phyloP scores from a whole-genome alignment of 1,139 yeast species.

The Debaryomycetaceae sp. region DNA sequence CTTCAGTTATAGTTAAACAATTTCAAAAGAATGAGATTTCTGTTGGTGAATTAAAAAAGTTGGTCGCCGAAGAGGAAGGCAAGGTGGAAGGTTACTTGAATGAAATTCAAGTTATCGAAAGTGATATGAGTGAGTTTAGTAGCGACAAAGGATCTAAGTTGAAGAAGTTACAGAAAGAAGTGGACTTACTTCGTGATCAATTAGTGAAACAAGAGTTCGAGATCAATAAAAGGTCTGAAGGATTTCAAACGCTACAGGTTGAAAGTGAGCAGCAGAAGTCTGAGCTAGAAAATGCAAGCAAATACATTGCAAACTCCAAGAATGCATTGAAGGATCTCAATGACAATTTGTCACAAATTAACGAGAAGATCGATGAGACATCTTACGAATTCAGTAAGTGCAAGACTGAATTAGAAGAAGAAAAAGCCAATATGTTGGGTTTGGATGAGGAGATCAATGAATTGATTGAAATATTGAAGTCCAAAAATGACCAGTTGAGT shows the following conservation, averaged over 20 bases:
- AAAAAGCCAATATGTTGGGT: constrained; percentile 61
- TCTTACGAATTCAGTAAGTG: constrained; percentile 30
- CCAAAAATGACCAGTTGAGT: constrained; percentile 49
- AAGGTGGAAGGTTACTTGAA: constrained; percentile 20
- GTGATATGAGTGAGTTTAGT: constrained; percentile 80
- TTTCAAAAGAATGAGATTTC: constrained; percentile 48
- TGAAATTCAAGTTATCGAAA: constrained; percentile 59
- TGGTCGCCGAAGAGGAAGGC: constrained; percentile 32
- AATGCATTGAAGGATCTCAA: constrained; percentile 36
- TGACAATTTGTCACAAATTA: constrained; percentile 25
- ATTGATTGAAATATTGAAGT: constrained; percentile 48
- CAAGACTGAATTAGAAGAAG: constrained; percentile 52
- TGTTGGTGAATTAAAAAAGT: constrained; percentile 40
- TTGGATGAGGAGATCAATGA: constrained; percentile 77
- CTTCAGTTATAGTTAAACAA: constrained; percentile 52
- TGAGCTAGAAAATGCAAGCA: constrained; percentile 50
- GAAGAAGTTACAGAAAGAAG: constrained; percentile 60
- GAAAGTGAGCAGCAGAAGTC: constrained; percentile 66
- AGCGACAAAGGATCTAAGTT: constrained; percentile 79
- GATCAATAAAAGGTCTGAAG: constrained; percentile 46
- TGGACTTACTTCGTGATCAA: constrained; percentile 33
- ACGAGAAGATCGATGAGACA: constrained; percentile 24
- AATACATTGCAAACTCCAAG: constrained; percentile 34
- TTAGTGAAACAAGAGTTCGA: constrained; percentile 39
- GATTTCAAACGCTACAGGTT: constrained; percentile 62